Percentiles rank a stretch among this genome's conserved stretches.
Conservation (phyloP, 208 protist genomes). For the Leptomonas pyrrhocoris region DNA sequence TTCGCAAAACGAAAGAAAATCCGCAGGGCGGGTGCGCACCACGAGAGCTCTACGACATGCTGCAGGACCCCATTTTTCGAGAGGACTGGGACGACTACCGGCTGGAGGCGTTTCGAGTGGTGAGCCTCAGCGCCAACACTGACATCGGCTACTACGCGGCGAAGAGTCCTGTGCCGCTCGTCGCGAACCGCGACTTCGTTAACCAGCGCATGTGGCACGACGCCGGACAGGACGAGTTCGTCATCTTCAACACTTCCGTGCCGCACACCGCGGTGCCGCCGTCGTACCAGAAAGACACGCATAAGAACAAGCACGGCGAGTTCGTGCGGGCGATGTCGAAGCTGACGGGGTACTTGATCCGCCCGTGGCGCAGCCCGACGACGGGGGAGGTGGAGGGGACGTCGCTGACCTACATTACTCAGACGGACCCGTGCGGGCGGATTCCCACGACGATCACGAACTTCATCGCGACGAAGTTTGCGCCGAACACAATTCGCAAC, state of each 20-base stretch:
- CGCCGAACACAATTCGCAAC: constrained; percentile 70
- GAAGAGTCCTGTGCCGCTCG: constrained; percentile 70
- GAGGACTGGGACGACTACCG: constrained; percentile 77
- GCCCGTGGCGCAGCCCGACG: constrained; percentile 55
- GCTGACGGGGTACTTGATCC: constrained; percentile 87
- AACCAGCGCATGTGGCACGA: constrained; percentile 90
- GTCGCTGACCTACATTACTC: constrained; percentile 85
- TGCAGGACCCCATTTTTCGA: constrained; percentile 87
- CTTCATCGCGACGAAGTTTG: constrained; percentile 77
- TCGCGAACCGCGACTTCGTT: constrained; percentile 89
- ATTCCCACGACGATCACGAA: constrained; percentile 84
- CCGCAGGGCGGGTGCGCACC: constrained; percentile 37
- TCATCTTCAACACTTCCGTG: constrained; percentile 92
- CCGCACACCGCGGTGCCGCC: constrained; percentile 58
- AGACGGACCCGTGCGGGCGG: constrained; percentile 82
- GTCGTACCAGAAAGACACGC: constrained; percentile 48
- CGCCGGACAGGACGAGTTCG: constrained; percentile 66
- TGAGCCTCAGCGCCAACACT: constrained; percentile 63
- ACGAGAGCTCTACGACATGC: constrained; percentile 72
- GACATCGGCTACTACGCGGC: constrained; percentile 93
- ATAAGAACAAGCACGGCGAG: constrained; percentile 52
- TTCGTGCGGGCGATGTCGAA: constrained; percentile 78
- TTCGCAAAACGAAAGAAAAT: constrained; percentile 41
- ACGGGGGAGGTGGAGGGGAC: constrained; percentile 48
- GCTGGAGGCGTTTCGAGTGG: constrained; percentile 76